Evolutionary conservation across 805 yeast genomes (phyloP).

Genomic region (Tanozyma kutaoensis): DNA sequence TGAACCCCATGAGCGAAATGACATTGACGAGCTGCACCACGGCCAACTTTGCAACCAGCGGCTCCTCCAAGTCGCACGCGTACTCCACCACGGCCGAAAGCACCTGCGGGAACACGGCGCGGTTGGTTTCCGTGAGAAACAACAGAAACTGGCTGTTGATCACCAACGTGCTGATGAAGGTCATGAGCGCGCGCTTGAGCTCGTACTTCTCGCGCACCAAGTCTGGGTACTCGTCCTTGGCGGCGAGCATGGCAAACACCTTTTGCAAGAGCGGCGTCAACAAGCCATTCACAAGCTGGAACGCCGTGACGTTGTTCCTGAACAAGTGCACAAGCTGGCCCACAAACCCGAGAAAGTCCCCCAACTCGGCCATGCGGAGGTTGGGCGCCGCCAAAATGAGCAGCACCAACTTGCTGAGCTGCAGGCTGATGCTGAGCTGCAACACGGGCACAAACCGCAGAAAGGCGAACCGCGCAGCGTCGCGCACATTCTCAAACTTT

Average conservation of each 20-base stretch:
- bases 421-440: constrained; percentile 27
- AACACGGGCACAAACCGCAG: constrained; percentile 76
- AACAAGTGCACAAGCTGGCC: constrained; percentile 81
- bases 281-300: constrained; percentile 60
- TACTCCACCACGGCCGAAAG: constrained; percentile 52
- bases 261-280: constrained; percentile 63
- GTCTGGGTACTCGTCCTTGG: constrained; percentile 35
- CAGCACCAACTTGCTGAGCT: constrained; percentile 60
- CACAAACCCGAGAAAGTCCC: constrained; percentile 72
- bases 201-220: constrained; percentile 49
- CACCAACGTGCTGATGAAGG: constrained; percentile 54
- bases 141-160: constrained; percentile 72
- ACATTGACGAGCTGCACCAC: constrained; percentile 56
- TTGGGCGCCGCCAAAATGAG: constrained; percentile 40
- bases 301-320: constrained; percentile 51
- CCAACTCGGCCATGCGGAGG: constrained; percentile 50
- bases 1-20: constrained; percentile 46
- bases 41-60: constrained; percentile 55
- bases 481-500: constrained; percentile 58
- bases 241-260: constrained; percentile 37
- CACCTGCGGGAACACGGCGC: constrained; percentile 43
- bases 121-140: constrained; percentile 57
- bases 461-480: constrained; percentile 75
- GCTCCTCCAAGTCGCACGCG: constrained; percentile 50
- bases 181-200: constrained; percentile 58